Conservation (phyloP, 345 rosid species). For the Citrus inodora region DNA sequence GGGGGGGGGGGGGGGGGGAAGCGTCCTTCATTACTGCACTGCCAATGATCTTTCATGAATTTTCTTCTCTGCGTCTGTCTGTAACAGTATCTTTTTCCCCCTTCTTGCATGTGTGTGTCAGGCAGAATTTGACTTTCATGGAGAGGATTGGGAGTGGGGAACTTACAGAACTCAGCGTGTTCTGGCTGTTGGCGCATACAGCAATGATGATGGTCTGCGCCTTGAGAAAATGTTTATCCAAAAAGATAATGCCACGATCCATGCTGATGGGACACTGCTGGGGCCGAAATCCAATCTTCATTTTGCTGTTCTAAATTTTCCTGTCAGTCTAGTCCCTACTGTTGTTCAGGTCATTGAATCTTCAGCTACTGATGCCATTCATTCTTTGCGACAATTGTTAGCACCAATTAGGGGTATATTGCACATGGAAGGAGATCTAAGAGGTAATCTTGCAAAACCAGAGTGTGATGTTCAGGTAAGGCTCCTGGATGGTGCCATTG, state of each 20-base stretch:
- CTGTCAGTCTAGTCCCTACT: constrained; percentile 92
- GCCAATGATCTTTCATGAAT: not conserved
- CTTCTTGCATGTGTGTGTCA: constrained; percentile 27
- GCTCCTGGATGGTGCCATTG: constrained; percentile 91
- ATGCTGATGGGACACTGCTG: constrained; percentile 90
- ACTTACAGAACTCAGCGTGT: constrained; percentile 85
- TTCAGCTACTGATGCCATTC: constrained; percentile 75
- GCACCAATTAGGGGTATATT: constrained; percentile 89
- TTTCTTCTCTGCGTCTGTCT: constrained; percentile 1
- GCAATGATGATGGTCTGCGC: constrained; percentile 90
- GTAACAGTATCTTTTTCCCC: not conserved
- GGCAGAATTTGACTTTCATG: constrained; percentile 98
- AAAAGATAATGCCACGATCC: constrained; percentile 93
- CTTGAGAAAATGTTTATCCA: constrained; percentile 91
- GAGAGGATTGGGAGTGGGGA: constrained; percentile 99
- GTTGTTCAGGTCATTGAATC: constrained; percentile 88
- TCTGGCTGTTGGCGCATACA: constrained; percentile 86
- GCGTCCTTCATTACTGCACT: not conserved
- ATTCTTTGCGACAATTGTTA: constrained; percentile 74
- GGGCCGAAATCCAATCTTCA: constrained; percentile 95
- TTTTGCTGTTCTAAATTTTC: constrained; percentile 95
- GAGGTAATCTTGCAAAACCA: constrained; percentile 92
- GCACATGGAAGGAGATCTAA: constrained; percentile 98
- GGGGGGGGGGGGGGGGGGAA: fast-evolving
- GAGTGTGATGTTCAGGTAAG: constrained; percentile 97